A percentile compares a stretch with the other conserved stretches of the same genome.
Conservation (phyloP, 2,329 filamentous ascomycete genomes). For the Neurospora sp. region DNA sequence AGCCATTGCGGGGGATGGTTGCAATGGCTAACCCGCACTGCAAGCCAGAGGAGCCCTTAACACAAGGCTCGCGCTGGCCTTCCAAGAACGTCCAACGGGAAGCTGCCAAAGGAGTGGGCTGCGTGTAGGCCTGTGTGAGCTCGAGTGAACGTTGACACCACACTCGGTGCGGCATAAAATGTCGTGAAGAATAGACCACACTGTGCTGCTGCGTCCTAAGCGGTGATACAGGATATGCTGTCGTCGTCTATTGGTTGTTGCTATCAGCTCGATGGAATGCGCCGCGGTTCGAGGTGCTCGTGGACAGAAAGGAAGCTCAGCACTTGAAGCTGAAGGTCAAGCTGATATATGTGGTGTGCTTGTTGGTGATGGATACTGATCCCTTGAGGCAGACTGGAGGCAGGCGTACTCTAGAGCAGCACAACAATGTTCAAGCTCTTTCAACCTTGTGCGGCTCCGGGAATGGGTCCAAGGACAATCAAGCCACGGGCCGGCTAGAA, state of each 20-base stretch:
- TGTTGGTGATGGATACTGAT: not conserved
- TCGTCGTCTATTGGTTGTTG: not conserved
- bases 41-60: not conserved
- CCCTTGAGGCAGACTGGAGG: not conserved
- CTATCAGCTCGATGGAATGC: not conserved
- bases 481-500: not conserved
- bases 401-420: not conserved
- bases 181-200: not conserved
- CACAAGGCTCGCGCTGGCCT: not conserved
- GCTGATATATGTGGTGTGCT: not conserved
- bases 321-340: not conserved
- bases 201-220: not conserved
- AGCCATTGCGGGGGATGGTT: conserved; percentile 36
- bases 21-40: conserved; percentile 6
- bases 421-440: not conserved
- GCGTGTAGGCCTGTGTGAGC: not conserved
- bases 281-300: not conserved
- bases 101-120: not conserved
- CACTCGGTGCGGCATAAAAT: not conserved
- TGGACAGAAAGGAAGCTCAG: not conserved
- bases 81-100: not conserved
- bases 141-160: not conserved
- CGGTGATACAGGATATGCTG: not conserved
- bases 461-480: not conserved
- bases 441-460: not conserved